Evolutionary conservation across 352 stramenopile species (phyloP).

Genomic region (Phytopythium delawarense): DNA sequence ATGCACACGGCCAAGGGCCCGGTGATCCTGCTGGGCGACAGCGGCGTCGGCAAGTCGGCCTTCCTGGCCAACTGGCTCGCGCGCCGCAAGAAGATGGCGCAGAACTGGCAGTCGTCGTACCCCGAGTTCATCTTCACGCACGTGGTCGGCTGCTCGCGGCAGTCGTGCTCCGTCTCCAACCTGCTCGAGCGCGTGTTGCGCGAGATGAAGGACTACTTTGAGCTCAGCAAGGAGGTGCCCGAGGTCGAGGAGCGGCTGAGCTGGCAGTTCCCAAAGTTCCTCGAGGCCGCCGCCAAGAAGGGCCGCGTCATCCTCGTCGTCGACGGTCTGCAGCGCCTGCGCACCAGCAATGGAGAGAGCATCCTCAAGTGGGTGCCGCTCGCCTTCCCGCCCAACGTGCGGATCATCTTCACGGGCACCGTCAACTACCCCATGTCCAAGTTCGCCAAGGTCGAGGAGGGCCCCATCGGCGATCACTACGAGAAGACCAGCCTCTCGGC

Average conservation of each 20-base stretch:
- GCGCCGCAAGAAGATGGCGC: constrained; percentile 80
- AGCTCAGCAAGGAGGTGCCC: constrained; percentile 82
- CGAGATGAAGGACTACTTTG: constrained; percentile 90
- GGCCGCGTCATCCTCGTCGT: constrained; percentile 88
- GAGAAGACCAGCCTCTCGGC: constrained; percentile 54
- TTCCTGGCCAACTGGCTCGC: constrained; percentile 84
- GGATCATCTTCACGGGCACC: constrained; percentile 79
- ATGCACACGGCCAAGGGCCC: constrained; percentile 80
- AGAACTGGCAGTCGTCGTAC: constrained; percentile 79
- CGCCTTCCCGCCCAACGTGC: constrained; percentile 83
- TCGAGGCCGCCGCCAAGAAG: constrained; percentile 89
- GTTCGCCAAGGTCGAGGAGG: constrained; percentile 22
- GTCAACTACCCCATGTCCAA: constrained; percentile 44
- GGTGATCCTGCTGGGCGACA: constrained; percentile 72
- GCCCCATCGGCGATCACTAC: constrained; percentile 42
- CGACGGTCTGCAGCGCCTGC: constrained; percentile 83
- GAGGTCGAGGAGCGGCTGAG: constrained; percentile 83
- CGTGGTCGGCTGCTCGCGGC: constrained; percentile 83
- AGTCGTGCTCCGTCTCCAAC: constrained; percentile 85
- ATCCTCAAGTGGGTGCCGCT: constrained; percentile 91
- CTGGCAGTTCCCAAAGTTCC: constrained; percentile 89
- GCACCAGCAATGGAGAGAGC: constrained; percentile 82
- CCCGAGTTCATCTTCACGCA: constrained; percentile 90
- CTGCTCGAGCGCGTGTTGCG: constrained; percentile 84
- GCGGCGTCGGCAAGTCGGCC: constrained; percentile 65